Base-by-base conservation (phyloP, 805 yeast genomes). In the Wickerhamomyces bisporus region DNA sequence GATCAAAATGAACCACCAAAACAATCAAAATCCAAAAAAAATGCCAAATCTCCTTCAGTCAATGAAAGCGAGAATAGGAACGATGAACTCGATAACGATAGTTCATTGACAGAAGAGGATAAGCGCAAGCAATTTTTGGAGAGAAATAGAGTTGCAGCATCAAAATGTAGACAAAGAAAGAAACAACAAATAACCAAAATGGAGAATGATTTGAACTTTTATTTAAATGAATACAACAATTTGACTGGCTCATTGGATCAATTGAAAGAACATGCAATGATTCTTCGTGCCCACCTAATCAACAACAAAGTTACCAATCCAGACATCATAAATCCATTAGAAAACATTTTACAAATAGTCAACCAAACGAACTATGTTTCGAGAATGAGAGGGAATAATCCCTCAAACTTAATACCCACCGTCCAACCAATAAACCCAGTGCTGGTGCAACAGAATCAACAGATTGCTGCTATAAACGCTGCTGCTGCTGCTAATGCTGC, bases 101-200 rank as follows among this genome's bases (percentile, higher is more conserved):
- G 55, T 62, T 39, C 75, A 69, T 14, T 74, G 74, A 40, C 85
- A 63, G 60, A 85, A 66, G 95, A 86, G 62, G 74, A 81, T 63
- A 87, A 85, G 54, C 74, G 89, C 45, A 78, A 71, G 57, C 81
- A 69, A 55, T 91, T 77, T 52, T 62, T 93, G 47, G 98, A 93
- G 57, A 71, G 98, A 45, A 93, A 93, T 60, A 72, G 98, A 41
- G 77, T 93, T 9, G 98, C 98, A 0, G 98, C 98, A 0, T 79
- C 93, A 18, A 89, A 88, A 57, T 93, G 98, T 67, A 76, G 98
- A 42, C 95, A 86, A 61, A 75, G 97, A 40, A 93, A 93, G 69
- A 93, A 93, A 66, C 87, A 86, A 57, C 81, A 83, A 69, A 75
- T 88, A 25, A 79, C 76, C 41, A 83, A 81, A 49, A 81, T 93